These are phyloP conservation scores for Penicillium turbatum DNA, from an alignment of 495 filamentous ascomycete genomes.

Conservation along the genomic window DNA sequence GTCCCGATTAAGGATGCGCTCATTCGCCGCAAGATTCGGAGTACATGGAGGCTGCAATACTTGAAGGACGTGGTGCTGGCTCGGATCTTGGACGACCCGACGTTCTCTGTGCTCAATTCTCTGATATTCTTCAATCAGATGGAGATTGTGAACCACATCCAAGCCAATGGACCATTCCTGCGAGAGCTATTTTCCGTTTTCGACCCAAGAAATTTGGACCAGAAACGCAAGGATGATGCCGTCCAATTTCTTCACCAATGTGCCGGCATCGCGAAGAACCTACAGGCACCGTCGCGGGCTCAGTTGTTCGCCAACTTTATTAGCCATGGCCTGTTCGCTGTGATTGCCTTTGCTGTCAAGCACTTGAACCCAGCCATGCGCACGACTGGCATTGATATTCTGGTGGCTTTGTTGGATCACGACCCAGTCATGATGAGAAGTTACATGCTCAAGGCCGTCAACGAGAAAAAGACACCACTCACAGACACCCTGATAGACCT, in stretches of 20 bases:
- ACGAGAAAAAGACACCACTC: slow-evolving; percentile 77
- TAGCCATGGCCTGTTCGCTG: slow-evolving; percentile 74
- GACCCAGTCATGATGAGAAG: slow-evolving; percentile 89
- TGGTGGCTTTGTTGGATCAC: slow-evolving; percentile 93
- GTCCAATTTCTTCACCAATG: slow-evolving; percentile 97
- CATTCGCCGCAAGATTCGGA: slow-evolving; percentile 87
- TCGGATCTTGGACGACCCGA: slow-evolving; percentile 93
- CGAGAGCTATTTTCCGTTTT: slow-evolving; percentile 91
- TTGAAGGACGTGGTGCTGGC: slow-evolving; percentile 98
- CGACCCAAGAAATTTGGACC: slow-evolving; percentile 55
- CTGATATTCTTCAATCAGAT: slow-evolving; percentile 99
- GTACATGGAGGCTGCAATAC: slow-evolving; percentile 93
- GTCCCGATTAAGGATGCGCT: slow-evolving; percentile 78
- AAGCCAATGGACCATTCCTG: slow-evolving; percentile 70
- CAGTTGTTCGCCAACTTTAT: slow-evolving; percentile 88
- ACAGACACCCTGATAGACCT: slow-evolving; percentile 94
- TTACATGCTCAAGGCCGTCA: slow-evolving; percentile 86
- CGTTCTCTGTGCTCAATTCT: slow-evolving; percentile 95
- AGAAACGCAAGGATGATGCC: slow-evolving; percentile 81
- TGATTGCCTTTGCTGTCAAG: slow-evolving; percentile 87
- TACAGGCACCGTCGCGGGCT: slow-evolving; percentile 75
- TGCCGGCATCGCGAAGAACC: slow-evolving; percentile 87
- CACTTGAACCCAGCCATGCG: slow-evolving; percentile 79
- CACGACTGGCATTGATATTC: slow-evolving; percentile 88
- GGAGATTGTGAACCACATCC: slow-evolving; percentile 91